phyloP scores from a whole-genome alignment of 2,329 filamentous ascomycete species.

The Colletotrichum incanum region DNA sequence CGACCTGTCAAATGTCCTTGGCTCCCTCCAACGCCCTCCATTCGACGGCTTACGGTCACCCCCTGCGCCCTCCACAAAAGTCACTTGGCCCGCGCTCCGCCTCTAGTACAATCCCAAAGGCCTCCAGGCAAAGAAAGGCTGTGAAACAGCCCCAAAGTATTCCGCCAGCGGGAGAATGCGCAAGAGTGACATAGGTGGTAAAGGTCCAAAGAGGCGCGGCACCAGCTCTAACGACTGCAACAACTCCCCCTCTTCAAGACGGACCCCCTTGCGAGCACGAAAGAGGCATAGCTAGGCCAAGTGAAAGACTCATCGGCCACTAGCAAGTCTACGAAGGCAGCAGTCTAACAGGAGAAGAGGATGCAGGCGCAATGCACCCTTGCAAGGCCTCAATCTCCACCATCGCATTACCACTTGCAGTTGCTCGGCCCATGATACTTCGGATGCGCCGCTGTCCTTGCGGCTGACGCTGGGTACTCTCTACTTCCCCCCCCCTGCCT shows the following conservation, averaged over 20 bases:
- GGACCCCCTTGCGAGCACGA: slow-evolving; percentile 10
- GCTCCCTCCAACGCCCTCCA: slow-evolving; percentile 36
- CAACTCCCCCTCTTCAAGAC: slow-evolving; percentile 5
- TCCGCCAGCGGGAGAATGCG: background rate
- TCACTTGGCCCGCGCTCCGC: slow-evolving; percentile 30
- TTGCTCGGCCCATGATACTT: slow-evolving; percentile 9
- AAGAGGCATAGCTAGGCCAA: slow-evolving; percentile 24
- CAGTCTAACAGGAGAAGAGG: slow-evolving; percentile 29
- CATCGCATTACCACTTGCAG: slow-evolving; percentile 11
- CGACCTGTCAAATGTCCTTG: slow-evolving; percentile 20
- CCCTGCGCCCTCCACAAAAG: slow-evolving; percentile 27
- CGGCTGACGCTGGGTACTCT: slow-evolving; percentile 23
- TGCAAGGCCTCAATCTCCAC: slow-evolving; percentile 38
- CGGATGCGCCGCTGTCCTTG: slow-evolving; percentile 24
- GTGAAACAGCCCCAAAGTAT: slow-evolving; percentile 19
- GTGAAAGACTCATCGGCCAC: slow-evolving; percentile 37
- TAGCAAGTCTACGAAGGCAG: slow-evolving; percentile 29
- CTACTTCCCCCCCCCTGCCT: background rate
- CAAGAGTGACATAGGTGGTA: slow-evolving; percentile 12
- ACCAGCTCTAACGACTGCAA: background rate
- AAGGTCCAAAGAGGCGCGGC: slow-evolving; percentile 1
- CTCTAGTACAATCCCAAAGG: slow-evolving; percentile 14
- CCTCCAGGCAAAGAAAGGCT: slow-evolving; percentile 18
- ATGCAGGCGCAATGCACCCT: slow-evolving; percentile 22
- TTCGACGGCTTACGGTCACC: slow-evolving; percentile 35